These are phyloP conservation scores for Gossypium gossypioides DNA, from an alignment of 441 rosid genomes.

Conservation along the genomic window DNA sequence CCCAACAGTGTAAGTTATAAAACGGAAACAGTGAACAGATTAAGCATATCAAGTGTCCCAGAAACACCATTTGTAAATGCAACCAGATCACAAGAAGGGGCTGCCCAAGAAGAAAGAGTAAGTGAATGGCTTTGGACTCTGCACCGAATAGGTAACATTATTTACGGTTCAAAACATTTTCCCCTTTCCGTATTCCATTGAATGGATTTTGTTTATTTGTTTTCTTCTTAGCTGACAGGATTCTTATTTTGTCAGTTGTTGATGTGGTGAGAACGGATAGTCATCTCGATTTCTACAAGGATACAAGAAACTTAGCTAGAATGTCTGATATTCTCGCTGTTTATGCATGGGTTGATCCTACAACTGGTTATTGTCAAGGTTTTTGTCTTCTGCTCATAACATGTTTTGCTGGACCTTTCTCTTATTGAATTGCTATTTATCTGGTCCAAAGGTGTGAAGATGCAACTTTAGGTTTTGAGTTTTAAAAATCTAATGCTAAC, in stretches of 20 bases:
- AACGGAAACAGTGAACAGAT: conserved; percentile 37
- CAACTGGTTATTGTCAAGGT: conserved; percentile 99
- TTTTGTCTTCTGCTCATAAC: conserved; percentile 14
- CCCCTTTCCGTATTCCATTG: neutral
- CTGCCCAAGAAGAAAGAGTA: conserved; percentile 45
- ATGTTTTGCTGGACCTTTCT: neutral
- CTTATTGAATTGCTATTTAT: neutral
- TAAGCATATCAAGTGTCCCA: conserved; percentile 61
- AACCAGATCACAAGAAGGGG: conserved; percentile 30
- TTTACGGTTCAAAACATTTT: neutral
- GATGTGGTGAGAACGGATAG: conserved; percentile 96
- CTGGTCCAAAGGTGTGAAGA: neutral
- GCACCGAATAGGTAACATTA: conserved; percentile 66
- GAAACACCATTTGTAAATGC: conserved; percentile 42
- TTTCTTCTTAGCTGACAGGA: conserved; percentile 17
- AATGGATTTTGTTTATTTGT: conserved; percentile 3
- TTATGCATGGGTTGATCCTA: conserved; percentile 97
- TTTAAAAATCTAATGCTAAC: conserved; percentile 9
- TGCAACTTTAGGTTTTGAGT: neutral
- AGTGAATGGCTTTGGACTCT: conserved; percentile 96
- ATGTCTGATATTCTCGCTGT: conserved; percentile 97
- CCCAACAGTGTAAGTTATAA: conserved; percentile 26
- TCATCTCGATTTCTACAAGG: conserved; percentile 88
- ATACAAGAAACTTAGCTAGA: conserved; percentile 73
- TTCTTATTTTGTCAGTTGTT: conserved; percentile 49